Percentiles rank a stretch among this genome's conserved stretches.
Conservation (phyloP, 2,329 filamentous ascomycete species). For the Paecilomyces formosus region DNA sequence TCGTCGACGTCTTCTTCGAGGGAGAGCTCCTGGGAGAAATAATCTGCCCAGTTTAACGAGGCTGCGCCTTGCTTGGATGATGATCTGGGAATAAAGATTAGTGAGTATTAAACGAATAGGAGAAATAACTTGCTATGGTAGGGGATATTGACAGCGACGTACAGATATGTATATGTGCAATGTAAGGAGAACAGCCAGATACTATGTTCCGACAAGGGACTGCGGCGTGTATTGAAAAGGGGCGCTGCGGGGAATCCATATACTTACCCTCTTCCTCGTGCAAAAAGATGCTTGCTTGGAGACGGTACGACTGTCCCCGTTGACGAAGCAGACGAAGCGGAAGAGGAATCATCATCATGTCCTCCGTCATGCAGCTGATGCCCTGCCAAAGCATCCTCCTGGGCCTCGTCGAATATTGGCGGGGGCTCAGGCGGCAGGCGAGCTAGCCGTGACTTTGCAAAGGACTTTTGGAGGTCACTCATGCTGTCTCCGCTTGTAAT, state of each 20-base stretch:
- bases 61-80: slow-evolving; percentile 48
- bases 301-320: slow-evolving; percentile 86
- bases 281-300: slow-evolving; percentile 64
- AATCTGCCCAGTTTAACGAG: slow-evolving; percentile 76
- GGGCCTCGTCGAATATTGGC: slow-evolving; percentile 34
- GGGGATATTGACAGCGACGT: neutral
- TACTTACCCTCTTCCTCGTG: slow-evolving; percentile 59
- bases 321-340: slow-evolving; percentile 78
- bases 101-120: neutral
- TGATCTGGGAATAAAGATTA: slow-evolving; percentile 1
- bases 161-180: too few relatives aligned
- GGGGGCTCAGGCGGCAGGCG: slow-evolving; percentile 52
- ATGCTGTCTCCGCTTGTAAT: slow-evolving; percentile 37
- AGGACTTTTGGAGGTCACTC: slow-evolving; percentile 74
- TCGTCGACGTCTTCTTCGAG: slow-evolving; percentile 40
- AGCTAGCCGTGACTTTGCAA: slow-evolving; percentile 67
- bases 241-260: slow-evolving; percentile 3
- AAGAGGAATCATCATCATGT: slow-evolving; percentile 60
- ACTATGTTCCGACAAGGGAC: neutral
- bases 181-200: neutral
- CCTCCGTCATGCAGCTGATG: slow-evolving; percentile 17
- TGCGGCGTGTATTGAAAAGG: neutral
- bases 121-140: neutral
- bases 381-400: slow-evolving; percentile 31
- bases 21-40: slow-evolving; percentile 82